Evolutionary conservation across 495 filamentous ascomycete genomes (phyloP).

Genomic region (Copromyces sp.): DNA sequence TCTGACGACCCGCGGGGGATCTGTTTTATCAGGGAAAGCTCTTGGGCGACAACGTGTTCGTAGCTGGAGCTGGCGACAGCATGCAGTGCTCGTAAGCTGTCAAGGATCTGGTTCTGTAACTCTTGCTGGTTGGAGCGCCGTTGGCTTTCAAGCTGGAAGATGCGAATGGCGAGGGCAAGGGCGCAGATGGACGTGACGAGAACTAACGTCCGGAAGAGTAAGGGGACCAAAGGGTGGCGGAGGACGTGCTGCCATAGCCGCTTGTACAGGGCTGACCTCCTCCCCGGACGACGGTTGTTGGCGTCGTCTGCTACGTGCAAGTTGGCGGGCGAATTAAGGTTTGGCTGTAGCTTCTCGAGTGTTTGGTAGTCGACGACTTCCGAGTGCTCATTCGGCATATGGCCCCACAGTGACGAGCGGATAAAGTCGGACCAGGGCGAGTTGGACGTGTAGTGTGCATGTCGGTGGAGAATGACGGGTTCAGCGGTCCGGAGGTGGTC

Average conservation of each 20-base stretch:
- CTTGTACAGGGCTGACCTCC: slow-evolving; percentile 28
- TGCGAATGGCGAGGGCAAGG: slow-evolving; percentile 66
- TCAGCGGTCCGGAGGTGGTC: slow-evolving; percentile 45
- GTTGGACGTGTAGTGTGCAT: slow-evolving; percentile 24
- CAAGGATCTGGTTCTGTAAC: slow-evolving; percentile 6
- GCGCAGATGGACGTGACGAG: slow-evolving; percentile 73
- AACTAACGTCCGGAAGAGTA: slow-evolving; percentile 73
- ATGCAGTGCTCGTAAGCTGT: not conserved
- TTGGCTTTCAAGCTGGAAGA: slow-evolving; percentile 48
- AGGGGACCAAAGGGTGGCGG: slow-evolving; percentile 73
- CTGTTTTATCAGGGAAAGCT: not conserved
- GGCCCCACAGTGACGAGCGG: slow-evolving; percentile 41
- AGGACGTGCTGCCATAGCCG: slow-evolving; percentile 44
- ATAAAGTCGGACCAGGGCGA: slow-evolving; percentile 41
- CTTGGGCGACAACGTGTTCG: not conserved
- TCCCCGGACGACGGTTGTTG: slow-evolving; percentile 2
- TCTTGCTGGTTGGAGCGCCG: slow-evolving; percentile 13
- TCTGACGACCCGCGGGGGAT: slow-evolving; percentile 28
- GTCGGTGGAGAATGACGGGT: slow-evolving; percentile 44
- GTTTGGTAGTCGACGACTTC: slow-evolving; percentile 33
- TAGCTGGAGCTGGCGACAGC: not conserved
- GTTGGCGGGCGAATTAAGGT: slow-evolving; percentile 30
- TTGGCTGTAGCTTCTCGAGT: slow-evolving; percentile 39
- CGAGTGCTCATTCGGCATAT: slow-evolving; percentile 31
- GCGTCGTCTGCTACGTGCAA: slow-evolving; percentile 10